Conservation (phyloP, 2,329 filamentous ascomycete species). For the Exophiala spinifera region DNA sequence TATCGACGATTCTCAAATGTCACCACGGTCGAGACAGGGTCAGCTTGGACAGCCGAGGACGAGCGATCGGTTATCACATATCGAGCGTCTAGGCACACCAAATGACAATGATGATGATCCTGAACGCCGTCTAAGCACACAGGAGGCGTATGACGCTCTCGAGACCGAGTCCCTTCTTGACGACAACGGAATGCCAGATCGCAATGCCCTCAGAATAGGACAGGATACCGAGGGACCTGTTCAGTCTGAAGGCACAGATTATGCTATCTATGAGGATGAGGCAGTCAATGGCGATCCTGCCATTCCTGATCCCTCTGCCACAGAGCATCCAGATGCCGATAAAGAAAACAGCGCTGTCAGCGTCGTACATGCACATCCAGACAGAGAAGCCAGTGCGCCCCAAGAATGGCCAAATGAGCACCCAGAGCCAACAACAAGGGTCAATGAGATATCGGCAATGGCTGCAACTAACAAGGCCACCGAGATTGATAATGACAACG, state of each 20-base stretch:
- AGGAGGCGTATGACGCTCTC: slow-evolving; percentile 11
- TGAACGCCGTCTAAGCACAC: slow-evolving; percentile 5
- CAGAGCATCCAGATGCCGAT: background rate
- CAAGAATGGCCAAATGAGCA: background rate
- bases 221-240: background rate
- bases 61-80: slow-evolving; percentile 7
- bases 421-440: background rate
- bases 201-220: background rate
- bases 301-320: background rate
- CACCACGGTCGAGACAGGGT: slow-evolving; percentile 22
- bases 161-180: slow-evolving; percentile 18
- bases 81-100: slow-evolving; percentile 8
- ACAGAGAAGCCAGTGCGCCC: background rate
- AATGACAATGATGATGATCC: slow-evolving; percentile 1
- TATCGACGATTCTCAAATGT: slow-evolving; percentile 30
- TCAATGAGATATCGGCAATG: no score
- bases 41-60: slow-evolving; percentile 7
- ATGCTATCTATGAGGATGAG: slow-evolving; percentile 14
- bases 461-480: no score
- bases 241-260: background rate
- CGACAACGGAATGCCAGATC: background rate
- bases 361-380: background rate
- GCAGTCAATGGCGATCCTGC: background rate
- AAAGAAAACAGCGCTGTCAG: slow-evolving; percentile 4
- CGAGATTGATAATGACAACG: background rate